Conservation (phyloP, 2,329 filamentous ascomycete species). For the Penicillium olsonii region DNA sequence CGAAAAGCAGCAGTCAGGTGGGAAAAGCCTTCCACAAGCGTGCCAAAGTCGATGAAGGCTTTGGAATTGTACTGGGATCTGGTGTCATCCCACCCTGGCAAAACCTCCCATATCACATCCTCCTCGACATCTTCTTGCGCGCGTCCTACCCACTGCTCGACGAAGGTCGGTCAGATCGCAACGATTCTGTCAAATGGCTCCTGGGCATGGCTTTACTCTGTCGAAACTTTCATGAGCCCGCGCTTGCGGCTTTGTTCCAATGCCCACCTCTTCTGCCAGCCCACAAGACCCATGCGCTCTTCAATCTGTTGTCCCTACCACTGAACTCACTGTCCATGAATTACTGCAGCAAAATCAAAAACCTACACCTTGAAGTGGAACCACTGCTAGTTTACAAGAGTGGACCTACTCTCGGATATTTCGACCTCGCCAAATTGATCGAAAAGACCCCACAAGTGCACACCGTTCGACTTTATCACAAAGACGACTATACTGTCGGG, state of each 20-base stretch:
- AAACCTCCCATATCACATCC: conserved; percentile 67
- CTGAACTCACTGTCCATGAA: conserved; percentile 56
- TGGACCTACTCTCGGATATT: conserved; percentile 54
- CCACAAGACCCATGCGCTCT: conserved; percentile 50
- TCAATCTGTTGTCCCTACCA: conserved; percentile 58
- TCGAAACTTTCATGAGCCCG: conserved; percentile 68
- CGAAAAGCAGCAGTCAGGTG: conserved; percentile 13
- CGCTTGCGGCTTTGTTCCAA: conserved; percentile 70
- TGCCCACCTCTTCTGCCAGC: conserved; percentile 64
- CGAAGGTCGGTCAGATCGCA: conserved; percentile 25
- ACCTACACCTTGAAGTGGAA: conserved; percentile 68
- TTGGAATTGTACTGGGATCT: conserved; percentile 21
- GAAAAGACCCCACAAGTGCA: conserved; percentile 66
- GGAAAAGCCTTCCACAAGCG: conserved; percentile 28
- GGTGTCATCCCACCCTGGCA: conserved; percentile 58
- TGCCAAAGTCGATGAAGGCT: conserved; percentile 21
- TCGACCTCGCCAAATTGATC: conserved; percentile 62
- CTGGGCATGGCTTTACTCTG: conserved; percentile 64
- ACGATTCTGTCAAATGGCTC: conserved; percentile 57
- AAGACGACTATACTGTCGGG: conserved; percentile 55
- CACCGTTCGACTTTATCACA: conserved; percentile 71
- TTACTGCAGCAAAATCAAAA: conserved; percentile 71
- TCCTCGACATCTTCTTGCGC: conserved; percentile 69
- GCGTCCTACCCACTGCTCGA: conserved; percentile 61
- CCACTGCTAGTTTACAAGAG: conserved; percentile 56